Evolutionary conservation across 192 early-diverging fungal genomes (phyloP).

Genomic region (Spizellomyces sp.): DNA sequence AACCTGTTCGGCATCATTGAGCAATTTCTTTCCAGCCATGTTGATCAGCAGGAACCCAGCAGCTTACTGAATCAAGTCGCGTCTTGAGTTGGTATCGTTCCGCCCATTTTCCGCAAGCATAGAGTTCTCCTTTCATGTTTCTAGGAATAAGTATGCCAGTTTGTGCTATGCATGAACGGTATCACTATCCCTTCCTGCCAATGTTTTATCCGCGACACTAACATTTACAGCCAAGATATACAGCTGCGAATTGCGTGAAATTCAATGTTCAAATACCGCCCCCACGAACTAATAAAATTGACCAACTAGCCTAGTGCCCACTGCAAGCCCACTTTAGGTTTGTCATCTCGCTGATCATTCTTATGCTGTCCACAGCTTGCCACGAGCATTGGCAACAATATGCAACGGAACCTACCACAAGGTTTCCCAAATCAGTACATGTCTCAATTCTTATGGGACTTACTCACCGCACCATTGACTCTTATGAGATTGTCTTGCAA

Average conservation of each 20-base stretch:
- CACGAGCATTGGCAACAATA: conserved; percentile 35
- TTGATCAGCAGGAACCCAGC: not conserved
- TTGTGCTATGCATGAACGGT: too few species aligned
- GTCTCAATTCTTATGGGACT: not conserved
- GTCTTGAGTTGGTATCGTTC: too few species aligned
- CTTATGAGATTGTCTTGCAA: conserved; percentile 20
- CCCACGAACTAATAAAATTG: too few species aligned
- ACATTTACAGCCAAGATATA: too few species aligned
- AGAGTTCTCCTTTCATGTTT: too few species aligned
- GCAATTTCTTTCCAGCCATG: conserved; percentile 15
- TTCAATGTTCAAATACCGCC: too few species aligned
- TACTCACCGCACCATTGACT: not conserved
- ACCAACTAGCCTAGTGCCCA: conserved; percentile 13
- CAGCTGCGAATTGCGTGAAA: too few species aligned
- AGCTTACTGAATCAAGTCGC: too few species aligned
- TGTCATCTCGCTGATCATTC: conserved; percentile 2
- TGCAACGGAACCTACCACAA: conserved; percentile 16
- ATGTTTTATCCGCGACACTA: too few species aligned
- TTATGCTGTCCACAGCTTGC: not conserved
- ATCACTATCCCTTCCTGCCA: too few species aligned
- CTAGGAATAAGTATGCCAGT: too few species aligned
- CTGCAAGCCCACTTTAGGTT: conserved; percentile 32
- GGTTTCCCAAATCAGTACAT: not conserved
- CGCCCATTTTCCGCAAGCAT: too few species aligned
- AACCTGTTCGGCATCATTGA: conserved; percentile 18